A percentile compares a stretch with the other conserved stretches of the same genome.
phyloP scores from a whole-genome alignment of 257 asterid species.

The Echites panduratus region DNA sequence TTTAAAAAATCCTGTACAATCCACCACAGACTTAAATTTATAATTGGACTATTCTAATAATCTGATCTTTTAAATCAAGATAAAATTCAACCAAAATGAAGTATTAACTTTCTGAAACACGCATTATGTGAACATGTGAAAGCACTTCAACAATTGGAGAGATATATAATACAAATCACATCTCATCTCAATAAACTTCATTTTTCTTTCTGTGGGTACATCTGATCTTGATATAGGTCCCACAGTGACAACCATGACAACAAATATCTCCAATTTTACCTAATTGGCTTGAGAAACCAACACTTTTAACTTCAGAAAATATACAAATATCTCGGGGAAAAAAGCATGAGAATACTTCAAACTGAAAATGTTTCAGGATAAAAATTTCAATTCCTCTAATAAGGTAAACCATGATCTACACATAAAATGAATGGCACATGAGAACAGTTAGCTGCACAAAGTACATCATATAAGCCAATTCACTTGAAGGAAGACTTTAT shows the following conservation, averaged over 20 bases:
- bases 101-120: background rate
- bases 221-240: background rate
- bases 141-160: background rate
- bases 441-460: background rate
- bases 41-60: background rate
- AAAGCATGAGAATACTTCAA: background rate
- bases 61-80: background rate
- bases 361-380: background rate
- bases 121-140: background rate
- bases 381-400: background rate
- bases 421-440: background rate
- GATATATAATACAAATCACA: background rate
- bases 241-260: background rate
- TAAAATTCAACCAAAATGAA: background rate
- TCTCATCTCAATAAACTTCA: background rate
- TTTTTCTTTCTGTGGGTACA: background rate
- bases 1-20: background rate
- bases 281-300: background rate
- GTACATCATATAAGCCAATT: background rate
- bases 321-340: background rate
- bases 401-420: background rate
- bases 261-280: background rate
- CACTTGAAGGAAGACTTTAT: background rate
- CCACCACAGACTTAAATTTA: background rate
- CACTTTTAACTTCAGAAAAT: background rate